Percentiles rank a stretch among this genome's conserved stretches.
Evolutionary conservation across 2,329 filamentous ascomycete genomes (phyloP).

Genomic region (Tolypocladium endophyticum): DNA sequence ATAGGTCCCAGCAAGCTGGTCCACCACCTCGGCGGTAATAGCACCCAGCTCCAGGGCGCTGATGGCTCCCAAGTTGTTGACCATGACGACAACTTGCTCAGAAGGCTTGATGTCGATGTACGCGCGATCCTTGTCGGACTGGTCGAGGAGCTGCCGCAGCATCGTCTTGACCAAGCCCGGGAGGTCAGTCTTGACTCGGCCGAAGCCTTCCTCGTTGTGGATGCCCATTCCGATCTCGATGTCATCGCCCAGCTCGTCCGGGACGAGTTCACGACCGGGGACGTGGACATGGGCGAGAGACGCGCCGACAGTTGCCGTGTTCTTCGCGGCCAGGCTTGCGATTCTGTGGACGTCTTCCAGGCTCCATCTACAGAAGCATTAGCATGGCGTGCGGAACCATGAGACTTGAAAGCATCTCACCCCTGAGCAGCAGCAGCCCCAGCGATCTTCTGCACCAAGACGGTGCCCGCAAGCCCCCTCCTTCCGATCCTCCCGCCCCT

Average conservation of each 20-base stretch:
- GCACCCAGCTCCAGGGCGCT: not conserved
- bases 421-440: constrained; percentile 41
- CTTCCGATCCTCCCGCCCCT: not conserved
- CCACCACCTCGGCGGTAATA: not conserved
- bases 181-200: not conserved
- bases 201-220: not conserved
- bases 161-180: not conserved
- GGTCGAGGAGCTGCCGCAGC: not conserved
- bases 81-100: not conserved
- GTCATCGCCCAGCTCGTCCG: not conserved
- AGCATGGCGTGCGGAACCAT: not conserved
- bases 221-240: not conserved
- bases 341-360: not conserved
- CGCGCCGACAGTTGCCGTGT: not conserved
- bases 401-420: not conserved
- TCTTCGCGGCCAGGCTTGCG: not conserved
- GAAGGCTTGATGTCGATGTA: not conserved
- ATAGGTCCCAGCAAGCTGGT: not conserved
- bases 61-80: not conserved
- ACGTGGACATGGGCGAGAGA: not conserved
- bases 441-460: constrained; percentile 54
- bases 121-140: not conserved
- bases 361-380: not conserved
- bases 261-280: not conserved
- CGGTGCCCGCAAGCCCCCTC: constrained; percentile 39